Evolutionary conservation across 2,329 filamentous ascomycete species (phyloP).

Genomic region (Tolypocladium tropicale): DNA sequence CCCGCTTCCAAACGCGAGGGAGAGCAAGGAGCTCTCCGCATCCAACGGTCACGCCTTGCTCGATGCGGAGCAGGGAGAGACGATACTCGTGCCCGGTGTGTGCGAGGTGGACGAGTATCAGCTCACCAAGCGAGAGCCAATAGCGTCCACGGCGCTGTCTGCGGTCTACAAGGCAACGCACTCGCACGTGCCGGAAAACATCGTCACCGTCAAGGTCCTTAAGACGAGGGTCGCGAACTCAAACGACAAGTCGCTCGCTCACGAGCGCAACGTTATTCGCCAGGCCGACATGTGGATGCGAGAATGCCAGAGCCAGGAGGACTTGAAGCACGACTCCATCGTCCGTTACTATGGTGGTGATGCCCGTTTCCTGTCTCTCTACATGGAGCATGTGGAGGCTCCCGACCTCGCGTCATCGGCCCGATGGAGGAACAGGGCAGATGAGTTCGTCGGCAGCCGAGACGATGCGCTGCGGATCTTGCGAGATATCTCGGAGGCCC

Average conservation of each 20-base stretch:
- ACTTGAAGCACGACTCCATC: constrained; percentile 45
- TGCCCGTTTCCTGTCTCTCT: constrained; percentile 47
- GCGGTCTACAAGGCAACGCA: constrained; percentile 46
- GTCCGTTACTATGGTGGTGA: constrained; percentile 49
- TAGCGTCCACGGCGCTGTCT: constrained; percentile 43
- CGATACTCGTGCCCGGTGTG: constrained; percentile 36
- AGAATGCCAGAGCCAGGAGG: constrained; percentile 45
- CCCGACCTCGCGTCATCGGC: constrained; percentile 39
- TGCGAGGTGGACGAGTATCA: constrained; percentile 43
- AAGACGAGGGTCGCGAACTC: constrained; percentile 37
- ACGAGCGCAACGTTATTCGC: constrained; percentile 44
- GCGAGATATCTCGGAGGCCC: constrained; percentile 40
- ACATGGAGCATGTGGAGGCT: constrained; percentile 52
- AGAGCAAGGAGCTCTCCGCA: constrained; percentile 35
- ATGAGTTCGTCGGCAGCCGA: constrained; percentile 39
- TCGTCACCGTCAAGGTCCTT: constrained; percentile 51
- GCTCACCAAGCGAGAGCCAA: constrained; percentile 45
- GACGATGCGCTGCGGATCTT: constrained; percentile 42
- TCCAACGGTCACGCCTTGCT: constrained; percentile 39
- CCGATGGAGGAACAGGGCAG: constrained; percentile 37
- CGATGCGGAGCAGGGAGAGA: constrained; percentile 38
- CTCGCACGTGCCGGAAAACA: constrained; percentile 39
- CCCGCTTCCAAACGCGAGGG: constrained; percentile 35
- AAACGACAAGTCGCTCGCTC: constrained; percentile 34
- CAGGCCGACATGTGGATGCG: constrained; percentile 51